Evolutionary conservation across 208 protist species (phyloP).

Genomic region (Acanthamoeba royreba): DNA sequence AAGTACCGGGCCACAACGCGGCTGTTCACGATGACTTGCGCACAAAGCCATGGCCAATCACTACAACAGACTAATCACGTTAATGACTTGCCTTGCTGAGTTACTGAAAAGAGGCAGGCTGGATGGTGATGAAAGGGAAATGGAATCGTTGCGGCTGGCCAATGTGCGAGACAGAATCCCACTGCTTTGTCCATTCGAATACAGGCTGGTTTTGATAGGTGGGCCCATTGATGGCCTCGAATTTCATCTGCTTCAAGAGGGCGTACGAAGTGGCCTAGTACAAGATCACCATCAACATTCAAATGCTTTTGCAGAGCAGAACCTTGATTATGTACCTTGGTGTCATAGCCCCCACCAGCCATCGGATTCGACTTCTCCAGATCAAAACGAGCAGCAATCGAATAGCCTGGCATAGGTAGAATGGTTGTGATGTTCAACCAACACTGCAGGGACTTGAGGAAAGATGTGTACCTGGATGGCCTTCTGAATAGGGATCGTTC

Average conservation of each 20-base stretch:
- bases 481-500: constrained; percentile 52
- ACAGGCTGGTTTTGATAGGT: constrained; percentile 42
- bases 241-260: not conserved
- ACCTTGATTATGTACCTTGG: constrained; percentile 37
- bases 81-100: no score
- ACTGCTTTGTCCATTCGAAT: not conserved
- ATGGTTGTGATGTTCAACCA: not conserved
- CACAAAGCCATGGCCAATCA: no score
- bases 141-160: constrained; percentile 48
- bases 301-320: not conserved
- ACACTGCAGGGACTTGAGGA: no score
- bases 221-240: constrained; percentile 46
- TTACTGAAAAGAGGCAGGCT: not conserved
- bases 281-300: not conserved
- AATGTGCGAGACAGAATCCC: not conserved
- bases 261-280: not conserved
- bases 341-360: constrained; percentile 56
- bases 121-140: constrained; percentile 47
- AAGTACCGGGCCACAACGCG: no score
- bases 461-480: not conserved
- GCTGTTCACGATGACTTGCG: no score
- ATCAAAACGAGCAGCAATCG: constrained; percentile 56
- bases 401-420: not conserved
- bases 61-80: no score
- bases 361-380: not conserved